A percentile compares a stretch with the other conserved stretches of the same genome.
These are phyloP conservation scores for Coemansia sp. DNA, from an alignment of 192 early-diverging fungal species.

Conservation along the genomic window DNA sequence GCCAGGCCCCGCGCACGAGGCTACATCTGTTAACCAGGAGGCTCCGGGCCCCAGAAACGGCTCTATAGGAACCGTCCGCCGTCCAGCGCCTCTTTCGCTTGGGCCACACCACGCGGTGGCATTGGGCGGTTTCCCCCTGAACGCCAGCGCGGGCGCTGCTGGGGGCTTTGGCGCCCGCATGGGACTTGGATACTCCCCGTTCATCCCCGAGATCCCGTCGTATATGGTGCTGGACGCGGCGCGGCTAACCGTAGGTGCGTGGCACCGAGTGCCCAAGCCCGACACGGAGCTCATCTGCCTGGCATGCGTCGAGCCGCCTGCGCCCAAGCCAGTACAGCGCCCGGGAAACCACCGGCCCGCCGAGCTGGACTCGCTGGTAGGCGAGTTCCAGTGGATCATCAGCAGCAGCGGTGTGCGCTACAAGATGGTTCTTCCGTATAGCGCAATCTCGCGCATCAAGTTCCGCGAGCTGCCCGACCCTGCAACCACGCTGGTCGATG, in stretches of 20 bases:
- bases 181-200: conserved; percentile 12
- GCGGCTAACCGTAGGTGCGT: conserved; percentile 34
- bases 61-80: no score
- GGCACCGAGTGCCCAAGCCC: conserved; percentile 38
- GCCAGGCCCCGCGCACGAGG: no score
- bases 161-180: conserved; percentile 1
- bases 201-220: conserved; percentile 37
- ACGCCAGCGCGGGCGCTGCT: neutral
- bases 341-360: conserved; percentile 46
- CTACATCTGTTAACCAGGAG: no score
- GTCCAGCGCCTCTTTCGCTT: conserved; percentile 33
- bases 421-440: conserved; percentile 48
- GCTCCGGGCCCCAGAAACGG: no score
- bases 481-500: conserved; percentile 22
- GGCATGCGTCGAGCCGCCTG: conserved; percentile 43
- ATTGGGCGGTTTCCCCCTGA: neutral
- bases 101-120: conserved; percentile 3
- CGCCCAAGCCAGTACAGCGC: conserved; percentile 43
- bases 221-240: conserved; percentile 41
- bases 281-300: conserved; percentile 43
- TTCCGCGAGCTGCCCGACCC: conserved; percentile 41
- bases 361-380: conserved; percentile 44
- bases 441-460: conserved; percentile 35
- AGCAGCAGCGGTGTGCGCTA: conserved; percentile 37
- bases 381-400: conserved; percentile 49